Evolutionary conservation across 495 filamentous ascomycete species (phyloP).

Genomic region (Neurospora discreta): DNA sequence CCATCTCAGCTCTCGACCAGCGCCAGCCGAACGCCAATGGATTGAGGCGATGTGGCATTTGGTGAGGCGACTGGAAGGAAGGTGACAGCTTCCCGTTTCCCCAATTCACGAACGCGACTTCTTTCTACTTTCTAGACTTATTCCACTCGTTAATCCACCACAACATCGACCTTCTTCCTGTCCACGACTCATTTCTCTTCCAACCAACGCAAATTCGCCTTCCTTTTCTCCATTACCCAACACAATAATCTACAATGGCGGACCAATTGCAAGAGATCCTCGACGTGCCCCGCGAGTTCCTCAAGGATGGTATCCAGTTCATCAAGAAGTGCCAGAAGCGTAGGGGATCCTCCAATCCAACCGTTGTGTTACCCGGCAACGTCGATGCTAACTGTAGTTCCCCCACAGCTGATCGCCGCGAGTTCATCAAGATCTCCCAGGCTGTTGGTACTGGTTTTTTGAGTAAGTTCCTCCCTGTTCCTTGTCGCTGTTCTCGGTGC

Average conservation of each 20-base stretch:
- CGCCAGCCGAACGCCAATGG: background rate
- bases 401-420: constrained; percentile 54
- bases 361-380: background rate
- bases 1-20: background rate
- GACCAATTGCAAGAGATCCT: constrained; percentile 70
- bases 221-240: background rate
- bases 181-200: background rate
- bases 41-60: background rate
- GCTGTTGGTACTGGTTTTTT: constrained; percentile 67
- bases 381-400: constrained; percentile 13
- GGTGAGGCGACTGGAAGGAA: background rate
- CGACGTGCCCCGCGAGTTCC: constrained; percentile 73
- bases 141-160: background rate
- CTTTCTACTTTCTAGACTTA: background rate
- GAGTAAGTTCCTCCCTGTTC: constrained; percentile 8
- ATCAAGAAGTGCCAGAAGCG: constrained; percentile 79
- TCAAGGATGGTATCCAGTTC: constrained; percentile 72
- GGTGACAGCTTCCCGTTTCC: background rate
- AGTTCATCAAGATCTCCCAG: constrained; percentile 92
- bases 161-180: background rate
- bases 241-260: constrained; percentile 40
- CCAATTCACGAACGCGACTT: background rate
- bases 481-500: background rate
- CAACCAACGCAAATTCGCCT: background rate
- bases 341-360: constrained; percentile 26